A percentile compares a stretch with the other conserved stretches of the same genome.
These are phyloP conservation scores for Apiospora rasikravindrae DNA, from an alignment of 2,329 filamentous ascomycete species.

Conservation along the genomic window DNA sequence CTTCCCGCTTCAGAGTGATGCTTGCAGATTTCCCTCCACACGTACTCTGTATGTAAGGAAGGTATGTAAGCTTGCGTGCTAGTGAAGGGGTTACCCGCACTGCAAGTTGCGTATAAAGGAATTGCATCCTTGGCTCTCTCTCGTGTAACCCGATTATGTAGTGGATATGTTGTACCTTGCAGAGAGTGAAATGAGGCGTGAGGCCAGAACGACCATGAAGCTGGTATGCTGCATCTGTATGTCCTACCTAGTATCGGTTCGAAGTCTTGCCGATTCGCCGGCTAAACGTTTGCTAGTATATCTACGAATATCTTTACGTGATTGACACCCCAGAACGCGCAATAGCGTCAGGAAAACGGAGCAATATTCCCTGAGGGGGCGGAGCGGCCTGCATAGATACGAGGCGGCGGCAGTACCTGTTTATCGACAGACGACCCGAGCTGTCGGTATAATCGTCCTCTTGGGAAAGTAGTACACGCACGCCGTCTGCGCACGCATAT, in stretches of 20 bases:
- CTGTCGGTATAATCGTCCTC: neutral
- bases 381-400: constrained; percentile 7
- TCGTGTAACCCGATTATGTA: neutral
- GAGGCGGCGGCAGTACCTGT: neutral
- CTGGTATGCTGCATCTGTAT: neutral
- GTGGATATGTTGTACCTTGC: neutral
- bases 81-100: neutral
- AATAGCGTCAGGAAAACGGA: neutral
- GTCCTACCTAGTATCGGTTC: neutral
- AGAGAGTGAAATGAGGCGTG: neutral
- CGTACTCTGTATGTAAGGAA: neutral
- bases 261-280: neutral
- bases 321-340: neutral
- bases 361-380: constrained; percentile 8
- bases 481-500: constrained; percentile 1
- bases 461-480: neutral
- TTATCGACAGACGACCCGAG: constrained; percentile 10
- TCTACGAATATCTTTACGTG: neutral
- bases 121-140: neutral
- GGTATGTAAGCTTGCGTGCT: neutral
- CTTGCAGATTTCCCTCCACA: neutral
- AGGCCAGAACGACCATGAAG: constrained; percentile 3
- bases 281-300: neutral
- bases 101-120: neutral
- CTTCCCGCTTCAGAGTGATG: neutral